Percentiles rank a stretch among this genome's conserved stretches.
Conservation (phyloP, 306 rosid genomes). For the Quercus bicolor region DNA sequence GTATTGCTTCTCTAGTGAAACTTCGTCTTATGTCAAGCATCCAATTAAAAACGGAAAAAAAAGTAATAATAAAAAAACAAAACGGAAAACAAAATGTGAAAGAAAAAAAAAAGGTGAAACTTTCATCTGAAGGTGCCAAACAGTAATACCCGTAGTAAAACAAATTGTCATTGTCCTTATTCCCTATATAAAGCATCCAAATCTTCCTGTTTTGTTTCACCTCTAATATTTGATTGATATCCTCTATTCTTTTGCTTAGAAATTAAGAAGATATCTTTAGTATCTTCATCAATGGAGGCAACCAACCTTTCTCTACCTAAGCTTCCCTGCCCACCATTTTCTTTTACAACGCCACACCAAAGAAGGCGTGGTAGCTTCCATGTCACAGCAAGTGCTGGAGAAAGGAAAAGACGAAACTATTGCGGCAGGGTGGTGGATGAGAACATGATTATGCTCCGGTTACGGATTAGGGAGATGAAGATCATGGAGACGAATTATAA, state of each 20-base stretch:
- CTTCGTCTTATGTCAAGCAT: too few relatives aligned
- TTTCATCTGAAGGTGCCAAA: neutral
- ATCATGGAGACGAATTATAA: conserved; percentile 8
- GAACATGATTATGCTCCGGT: conserved; percentile 31
- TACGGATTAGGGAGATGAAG: conserved; percentile 33
- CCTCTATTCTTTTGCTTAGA: neutral
- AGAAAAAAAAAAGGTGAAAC: too few relatives aligned
- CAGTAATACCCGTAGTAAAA: neutral
- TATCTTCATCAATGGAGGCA: conserved; percentile 19
- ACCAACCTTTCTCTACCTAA: neutral
- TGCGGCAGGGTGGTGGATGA: conserved; percentile 25
- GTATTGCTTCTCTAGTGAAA: too few relatives aligned
- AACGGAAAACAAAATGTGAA: too few relatives aligned
- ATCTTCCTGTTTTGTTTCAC: neutral
- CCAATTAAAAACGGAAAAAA: too few relatives aligned
- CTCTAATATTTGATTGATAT: neutral
- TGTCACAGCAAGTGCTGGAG: neutral
- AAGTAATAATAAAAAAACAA: too few relatives aligned
- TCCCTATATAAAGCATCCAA: neutral
- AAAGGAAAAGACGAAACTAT: neutral
- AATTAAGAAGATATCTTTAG: neutral
- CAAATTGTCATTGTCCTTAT: neutral
- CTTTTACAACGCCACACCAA: neutral
- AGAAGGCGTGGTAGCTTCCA: neutral
- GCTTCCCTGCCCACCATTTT: conserved; percentile 1